Percentiles rank a stretch among this genome's conserved stretches.
Evolutionary conservation across 176 grass and related monocot species (phyloP).

Genomic region (Phoenix roebelenii): DNA sequence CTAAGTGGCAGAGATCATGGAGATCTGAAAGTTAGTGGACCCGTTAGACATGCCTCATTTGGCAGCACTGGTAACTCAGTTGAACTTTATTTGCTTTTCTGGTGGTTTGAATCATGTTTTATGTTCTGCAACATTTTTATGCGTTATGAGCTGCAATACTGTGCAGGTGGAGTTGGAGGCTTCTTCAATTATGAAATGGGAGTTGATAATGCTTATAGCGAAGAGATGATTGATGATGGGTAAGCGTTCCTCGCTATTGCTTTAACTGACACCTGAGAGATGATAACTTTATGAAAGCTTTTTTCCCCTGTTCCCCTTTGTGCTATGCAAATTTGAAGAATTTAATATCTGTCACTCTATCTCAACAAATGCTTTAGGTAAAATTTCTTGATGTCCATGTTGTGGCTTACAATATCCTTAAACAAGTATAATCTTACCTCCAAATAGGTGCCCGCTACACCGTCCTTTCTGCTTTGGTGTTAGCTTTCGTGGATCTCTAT

Average conservation of each 20-base stretch:
- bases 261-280: too few species aligned
- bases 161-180: conserved; percentile 4
- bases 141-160: neutral
- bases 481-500: too few species aligned
- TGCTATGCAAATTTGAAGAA: too few species aligned
- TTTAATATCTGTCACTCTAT: too few species aligned
- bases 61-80: neutral
- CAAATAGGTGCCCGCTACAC: too few species aligned
- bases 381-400: too few species aligned
- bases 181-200: conserved; percentile 18
- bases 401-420: too few species aligned
- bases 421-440: too few species aligned
- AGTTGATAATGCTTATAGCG: conserved; percentile 36
- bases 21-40: neutral
- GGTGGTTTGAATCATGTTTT: too few species aligned
- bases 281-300: neutral
- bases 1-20: neutral
- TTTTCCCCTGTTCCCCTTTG: neutral
- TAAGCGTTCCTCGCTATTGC: conserved; percentile 13
- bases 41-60: neutral
- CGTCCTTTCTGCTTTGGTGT: too few species aligned
- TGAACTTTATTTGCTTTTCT: neutral
- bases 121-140: neutral
- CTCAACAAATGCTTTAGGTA: too few species aligned
- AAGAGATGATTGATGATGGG: conserved; percentile 33